Base-by-base conservation (phyloP, 176 grass and related monocot genomes). In the Eleusine coracana region DNA sequence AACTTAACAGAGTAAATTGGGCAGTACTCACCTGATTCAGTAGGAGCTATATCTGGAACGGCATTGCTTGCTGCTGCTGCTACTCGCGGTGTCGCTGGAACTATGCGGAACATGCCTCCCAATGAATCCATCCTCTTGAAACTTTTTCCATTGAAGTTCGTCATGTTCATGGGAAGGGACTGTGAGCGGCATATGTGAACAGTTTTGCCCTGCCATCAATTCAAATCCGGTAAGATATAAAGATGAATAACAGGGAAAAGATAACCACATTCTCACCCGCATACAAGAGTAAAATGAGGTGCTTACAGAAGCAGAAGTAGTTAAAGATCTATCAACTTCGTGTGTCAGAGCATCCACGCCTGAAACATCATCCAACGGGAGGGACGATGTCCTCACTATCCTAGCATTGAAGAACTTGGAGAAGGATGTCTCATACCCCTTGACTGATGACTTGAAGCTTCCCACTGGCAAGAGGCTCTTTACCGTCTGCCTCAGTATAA, bases 111-210 rank as follows among this genome's bases (percentile, higher is more conserved):
- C 55, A 92, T 86, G 40, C 84, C 89, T 6, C 91, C 91, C 1
- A 93, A 31, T 0, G 96, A 99, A 67, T 99, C 81, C 96, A 99
- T 91, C 66, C 93, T 81, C 83, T 93, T 99, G 73, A 99, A 83
- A 52, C 85, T 91, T 36, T 90, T 99, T 21, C 20, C 4, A 23
- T 85, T 95, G 5, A 70, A 6, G 31, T 88, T 78, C 75, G 93
- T 92, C 28, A 87, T 86, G 87, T 46, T 90, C 73, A 78, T 88
- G 16, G 96, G 96, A n/a, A 99, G 85, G 1, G 96, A 99, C 69
- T 80, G 83, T 10, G 93, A 99, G 0, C 96, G 92, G 83, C 68
- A 84, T 10, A 99, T 96, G 44, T 81, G 84, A 17, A 79, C 64
- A 15, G 74, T 71, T 58, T 89, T 93, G 8, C 69, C 83, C 2